Base-by-base conservation (phyloP, 2,329 filamentous ascomycete species). In the Fusarium xyrophilum region DNA sequence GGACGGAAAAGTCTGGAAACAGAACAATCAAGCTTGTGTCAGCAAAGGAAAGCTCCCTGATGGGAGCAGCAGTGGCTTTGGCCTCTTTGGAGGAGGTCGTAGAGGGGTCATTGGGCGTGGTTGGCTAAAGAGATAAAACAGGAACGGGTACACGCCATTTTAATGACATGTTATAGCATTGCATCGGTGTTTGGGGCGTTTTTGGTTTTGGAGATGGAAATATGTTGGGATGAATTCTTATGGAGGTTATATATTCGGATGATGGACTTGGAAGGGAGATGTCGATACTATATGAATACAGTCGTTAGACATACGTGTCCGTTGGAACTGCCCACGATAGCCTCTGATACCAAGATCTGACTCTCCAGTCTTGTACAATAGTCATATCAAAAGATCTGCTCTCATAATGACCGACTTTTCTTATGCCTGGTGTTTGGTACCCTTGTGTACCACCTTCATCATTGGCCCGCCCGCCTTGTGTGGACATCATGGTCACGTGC, bases 1-100 rank as follows among this genome's bases (percentile, higher is more conserved):
- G 63, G 19, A 73, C 67, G 38, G 65, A 65, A n/a, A 69, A 73
- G 71, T 81, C 75, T 51, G 80, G 76, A 64, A 82, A 70, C 47
- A 74, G 72, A 72, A 66, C 79, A 40, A 86, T 93, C 25, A 84
- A 86, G 54, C 82, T 94, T 27, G 88, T 91, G 51, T 85, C 89
- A 48, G 90, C 91, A 15, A 84, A 88, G 58, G 91, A 94, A 78
- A 93, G 91, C 73, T 92, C 91, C 2, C 84, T 94, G 56, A 85
- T 91, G 43, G 91, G 91, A 6, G 91, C 91, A 6, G 91, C 91
- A 3, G 90, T 94, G 17, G 89, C 91, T 4, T 83, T 89, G 46
- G 87, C 87, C 21, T 81, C 79, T 33, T 60, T 79, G 21, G 74
- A 78, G 43, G 65, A 69, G 19, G 55, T 68, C 11, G 67, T 56